Conservation (phyloP, 2,329 filamentous ascomycete species). For the Nectriaceae sp. region DNA sequence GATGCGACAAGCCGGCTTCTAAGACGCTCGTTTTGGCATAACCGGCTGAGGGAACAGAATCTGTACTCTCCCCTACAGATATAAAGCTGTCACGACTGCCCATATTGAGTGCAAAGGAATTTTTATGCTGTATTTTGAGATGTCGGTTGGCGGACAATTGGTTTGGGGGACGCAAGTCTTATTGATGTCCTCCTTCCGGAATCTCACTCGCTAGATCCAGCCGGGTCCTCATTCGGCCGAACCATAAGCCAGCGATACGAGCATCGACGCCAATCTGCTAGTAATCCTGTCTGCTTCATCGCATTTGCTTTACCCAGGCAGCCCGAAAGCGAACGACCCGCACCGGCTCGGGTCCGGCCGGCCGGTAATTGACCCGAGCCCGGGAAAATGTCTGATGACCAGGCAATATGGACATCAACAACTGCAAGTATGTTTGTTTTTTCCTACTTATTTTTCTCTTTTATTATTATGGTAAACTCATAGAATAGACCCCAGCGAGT, state of each 20-base stretch:
- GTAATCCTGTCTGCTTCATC: no score
- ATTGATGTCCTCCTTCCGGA: background rate
- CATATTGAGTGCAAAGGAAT: background rate
- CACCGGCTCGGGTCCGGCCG: background rate
- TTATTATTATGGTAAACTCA: no score
- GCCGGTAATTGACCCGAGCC: background rate
- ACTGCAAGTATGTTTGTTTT: no score
- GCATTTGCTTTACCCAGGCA: background rate
- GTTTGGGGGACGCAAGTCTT: background rate
- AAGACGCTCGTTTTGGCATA: background rate
- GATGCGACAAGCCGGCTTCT: background rate
- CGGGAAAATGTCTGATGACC: background rate
- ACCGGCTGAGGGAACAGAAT: background rate
- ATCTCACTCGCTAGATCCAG: background rate
- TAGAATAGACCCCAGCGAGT: no score
- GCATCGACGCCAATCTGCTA: background rate
- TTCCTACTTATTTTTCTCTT: no score
- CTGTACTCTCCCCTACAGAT: background rate
- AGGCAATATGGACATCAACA: no score
- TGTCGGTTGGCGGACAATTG: background rate
- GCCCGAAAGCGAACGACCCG: background rate
- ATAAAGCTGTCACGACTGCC: background rate
- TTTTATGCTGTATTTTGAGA: background rate
- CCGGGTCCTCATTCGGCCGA: background rate
- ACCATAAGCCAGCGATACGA: background rate